phyloP scores from a whole-genome alignment of 2,329 filamentous ascomycete species.

The Fusarium agapanthi region DNA sequence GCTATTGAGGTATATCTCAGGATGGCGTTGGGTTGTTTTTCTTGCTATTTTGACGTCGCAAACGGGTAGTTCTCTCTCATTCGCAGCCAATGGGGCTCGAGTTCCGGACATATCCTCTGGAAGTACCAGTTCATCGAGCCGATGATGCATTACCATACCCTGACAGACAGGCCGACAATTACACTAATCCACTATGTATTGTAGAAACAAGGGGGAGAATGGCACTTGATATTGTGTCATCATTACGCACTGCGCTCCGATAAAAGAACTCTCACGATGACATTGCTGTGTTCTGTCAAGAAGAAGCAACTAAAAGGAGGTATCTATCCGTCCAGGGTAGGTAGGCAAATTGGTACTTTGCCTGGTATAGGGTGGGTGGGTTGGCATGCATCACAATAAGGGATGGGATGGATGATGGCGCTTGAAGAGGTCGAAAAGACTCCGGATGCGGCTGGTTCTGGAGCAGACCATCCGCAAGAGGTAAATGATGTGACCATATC shows the following conservation, averaged over 20 bases:
- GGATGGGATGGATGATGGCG: background rate
- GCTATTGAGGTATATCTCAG: conserved; percentile 3
- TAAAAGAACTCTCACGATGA: background rate
- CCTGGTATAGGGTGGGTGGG: background rate
- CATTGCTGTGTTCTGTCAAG: background rate
- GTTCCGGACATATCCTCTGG: background rate
- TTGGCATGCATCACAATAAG: background rate
- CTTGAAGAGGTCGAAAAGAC: background rate
- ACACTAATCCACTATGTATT: conserved; percentile 8
- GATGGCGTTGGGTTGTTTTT: conserved; percentile 18
- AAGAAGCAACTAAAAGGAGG: background rate
- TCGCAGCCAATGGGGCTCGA: background rate
- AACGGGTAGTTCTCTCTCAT: background rate
- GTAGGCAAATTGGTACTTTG: background rate
- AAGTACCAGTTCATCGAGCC: conserved; percentile 5
- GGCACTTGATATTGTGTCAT: conserved; percentile 1
- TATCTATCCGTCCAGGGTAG: background rate
- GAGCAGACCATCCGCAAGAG: conserved; percentile 10
- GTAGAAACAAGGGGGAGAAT: conserved; percentile 3
- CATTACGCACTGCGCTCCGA: background rate
- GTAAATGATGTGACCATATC: conserved; percentile 25
- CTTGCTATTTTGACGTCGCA: background rate
- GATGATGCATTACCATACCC: background rate
- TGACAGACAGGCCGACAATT: background rate
- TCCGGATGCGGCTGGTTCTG: conserved; percentile 5